These are phyloP conservation scores for Cladosporium sp. DNA, from an alignment of 2,329 filamentous ascomycete species.

Conservation along the genomic window DNA sequence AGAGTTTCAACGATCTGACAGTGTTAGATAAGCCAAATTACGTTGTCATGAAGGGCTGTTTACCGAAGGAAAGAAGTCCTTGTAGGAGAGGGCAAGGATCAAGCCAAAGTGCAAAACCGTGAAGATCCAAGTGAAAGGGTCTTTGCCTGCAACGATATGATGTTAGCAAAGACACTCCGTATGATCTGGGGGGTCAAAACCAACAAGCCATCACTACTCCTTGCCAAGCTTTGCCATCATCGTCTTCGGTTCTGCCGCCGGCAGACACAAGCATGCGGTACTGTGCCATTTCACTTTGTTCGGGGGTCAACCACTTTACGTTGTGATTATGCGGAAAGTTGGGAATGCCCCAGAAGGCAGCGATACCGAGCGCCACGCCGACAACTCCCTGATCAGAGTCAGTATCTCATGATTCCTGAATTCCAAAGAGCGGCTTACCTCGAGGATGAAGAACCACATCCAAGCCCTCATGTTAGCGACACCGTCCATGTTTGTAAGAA, in stretches of 20 bases:
- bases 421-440: slow-evolving; percentile 53
- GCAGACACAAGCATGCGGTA: slow-evolving; percentile 28
- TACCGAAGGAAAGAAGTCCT: slow-evolving; percentile 31
- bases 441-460: slow-evolving; percentile 36
- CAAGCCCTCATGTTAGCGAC: slow-evolving; percentile 15
- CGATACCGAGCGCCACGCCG: slow-evolving; percentile 34
- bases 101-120: slow-evolving; percentile 36
- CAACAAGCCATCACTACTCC: too few species aligned
- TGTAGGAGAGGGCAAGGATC: slow-evolving; percentile 30
- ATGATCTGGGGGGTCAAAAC: too few species aligned
- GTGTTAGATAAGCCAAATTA: slow-evolving; percentile 5
- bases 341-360: slow-evolving; percentile 51
- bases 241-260: slow-evolving; percentile 32
- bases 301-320: slow-evolving; percentile 47
- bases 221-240: slow-evolving; percentile 30
- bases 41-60: neutral
- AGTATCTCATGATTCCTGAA: slow-evolving; percentile 18
- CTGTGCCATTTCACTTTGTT: slow-evolving; percentile 49
- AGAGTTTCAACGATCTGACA: slow-evolving; percentile 56
- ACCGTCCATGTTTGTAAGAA: slow-evolving; percentile 42
- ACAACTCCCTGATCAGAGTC: too few species aligned
- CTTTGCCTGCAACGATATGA: slow-evolving; percentile 23
- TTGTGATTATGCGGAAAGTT: slow-evolving; percentile 45
- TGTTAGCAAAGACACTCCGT: too few species aligned
- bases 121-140: slow-evolving; percentile 39